A percentile compares a stretch with the other conserved stretches of the same genome.
These are phyloP conservation scores for Elaeis oleifera DNA, from an alignment of 202 grass and related monocot species.

Conservation along the genomic window DNA sequence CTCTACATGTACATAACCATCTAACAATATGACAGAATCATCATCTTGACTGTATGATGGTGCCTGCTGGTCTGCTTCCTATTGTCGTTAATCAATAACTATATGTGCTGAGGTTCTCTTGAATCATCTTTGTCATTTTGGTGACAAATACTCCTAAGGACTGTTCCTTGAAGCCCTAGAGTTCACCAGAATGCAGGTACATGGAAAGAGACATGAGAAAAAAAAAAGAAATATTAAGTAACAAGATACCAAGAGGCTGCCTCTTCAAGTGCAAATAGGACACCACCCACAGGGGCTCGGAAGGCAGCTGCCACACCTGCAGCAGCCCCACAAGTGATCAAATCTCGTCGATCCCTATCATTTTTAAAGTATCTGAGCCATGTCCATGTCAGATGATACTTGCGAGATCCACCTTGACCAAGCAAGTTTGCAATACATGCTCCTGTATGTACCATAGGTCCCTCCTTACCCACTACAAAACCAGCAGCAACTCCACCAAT, in stretches of 20 bases:
- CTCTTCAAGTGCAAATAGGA: slow-evolving; percentile 60
- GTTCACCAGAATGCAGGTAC: too few species aligned
- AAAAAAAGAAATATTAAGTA: too few species aligned
- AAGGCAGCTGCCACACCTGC: slow-evolving; percentile 53
- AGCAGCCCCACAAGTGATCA: slow-evolving; percentile 53
- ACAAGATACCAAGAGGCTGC: slow-evolving; percentile 46
- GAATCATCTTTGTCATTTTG: too few species aligned
- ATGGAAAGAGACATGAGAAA: too few species aligned
- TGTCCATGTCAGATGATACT: slow-evolving; percentile 44
- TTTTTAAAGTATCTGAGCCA: slow-evolving; percentile 65
- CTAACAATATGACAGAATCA: too few species aligned
- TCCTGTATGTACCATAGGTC: slow-evolving; percentile 57
- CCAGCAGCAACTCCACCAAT: slow-evolving; percentile 47
- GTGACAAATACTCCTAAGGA: too few species aligned
- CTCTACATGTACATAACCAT: too few species aligned
- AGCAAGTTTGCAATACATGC: slow-evolving; percentile 44
- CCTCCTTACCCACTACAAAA: slow-evolving; percentile 59
- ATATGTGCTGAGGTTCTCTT: too few species aligned
- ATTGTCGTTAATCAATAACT: too few species aligned
- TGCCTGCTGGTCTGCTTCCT: too few species aligned
- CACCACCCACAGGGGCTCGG: slow-evolving; percentile 40
- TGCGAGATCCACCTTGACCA: slow-evolving; percentile 40
- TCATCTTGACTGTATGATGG: too few species aligned
- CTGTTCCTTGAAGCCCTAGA: too few species aligned
- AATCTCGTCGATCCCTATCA: slow-evolving; percentile 45